These are phyloP conservation scores for Pterocarpus santalinus DNA, from an alignment of 306 rosid species.

Conservation along the genomic window DNA sequence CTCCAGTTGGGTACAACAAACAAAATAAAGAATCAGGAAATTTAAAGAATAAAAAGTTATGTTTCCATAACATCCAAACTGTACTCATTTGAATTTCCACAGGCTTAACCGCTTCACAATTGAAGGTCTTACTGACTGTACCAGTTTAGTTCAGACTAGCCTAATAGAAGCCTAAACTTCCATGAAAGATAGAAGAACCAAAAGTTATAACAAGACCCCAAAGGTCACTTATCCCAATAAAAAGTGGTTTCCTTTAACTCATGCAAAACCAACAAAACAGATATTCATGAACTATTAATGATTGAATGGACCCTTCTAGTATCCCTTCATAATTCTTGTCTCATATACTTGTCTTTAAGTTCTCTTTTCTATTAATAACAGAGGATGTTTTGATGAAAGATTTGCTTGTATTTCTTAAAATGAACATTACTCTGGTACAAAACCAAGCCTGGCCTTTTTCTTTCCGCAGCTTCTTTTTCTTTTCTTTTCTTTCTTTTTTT, in stretches of 20 bases:
- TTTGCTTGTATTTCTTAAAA: conserved; percentile 38
- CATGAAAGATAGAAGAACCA: conserved; percentile 7
- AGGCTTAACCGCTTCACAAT: neutral
- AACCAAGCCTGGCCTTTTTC: conserved; percentile 40
- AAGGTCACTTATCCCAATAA: conserved; percentile 20
- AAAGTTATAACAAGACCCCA: conserved; percentile 13
- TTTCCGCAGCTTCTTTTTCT: conserved; percentile 39
- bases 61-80: neutral
- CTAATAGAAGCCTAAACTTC: conserved; percentile 26
- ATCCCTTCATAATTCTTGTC: conserved; percentile 23
- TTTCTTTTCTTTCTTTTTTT: neutral
- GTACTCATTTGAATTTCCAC: conserved; percentile 22
- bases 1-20: conserved; percentile 7
- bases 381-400: conserved; percentile 1
- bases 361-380: conserved; percentile 18
- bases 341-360: conserved; percentile 5
- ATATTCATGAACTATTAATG: conserved; percentile 15
- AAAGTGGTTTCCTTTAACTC: conserved; percentile 13
- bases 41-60: neutral
- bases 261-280: neutral
- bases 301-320: conserved; percentile 15
- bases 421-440: conserved; percentile 21
- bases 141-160: conserved; percentile 19
- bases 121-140: conserved; percentile 7
- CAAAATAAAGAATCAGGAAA: conserved; percentile 11